Evolutionary conservation across 495 filamentous ascomycete genomes (phyloP).

Genomic region (Niebla homalea): DNA sequence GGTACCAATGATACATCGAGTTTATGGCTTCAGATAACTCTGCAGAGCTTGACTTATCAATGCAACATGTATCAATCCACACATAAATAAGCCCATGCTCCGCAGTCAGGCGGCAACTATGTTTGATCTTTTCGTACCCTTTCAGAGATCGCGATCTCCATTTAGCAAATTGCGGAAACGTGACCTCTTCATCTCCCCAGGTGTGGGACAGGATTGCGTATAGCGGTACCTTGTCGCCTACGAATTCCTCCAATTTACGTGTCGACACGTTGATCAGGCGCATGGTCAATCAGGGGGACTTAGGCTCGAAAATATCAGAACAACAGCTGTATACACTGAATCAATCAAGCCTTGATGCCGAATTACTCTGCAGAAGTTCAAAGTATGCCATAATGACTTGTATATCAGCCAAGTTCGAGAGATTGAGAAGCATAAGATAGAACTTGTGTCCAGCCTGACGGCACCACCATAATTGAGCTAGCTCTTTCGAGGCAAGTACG

Average conservation of each 20-base stretch:
- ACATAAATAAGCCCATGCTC: constrained; percentile 15
- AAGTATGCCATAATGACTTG: too few species aligned
- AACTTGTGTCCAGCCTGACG: too few species aligned
- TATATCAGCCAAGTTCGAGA: too few species aligned
- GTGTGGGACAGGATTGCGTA: constrained; percentile 30
- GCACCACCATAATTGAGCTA: too few species aligned
- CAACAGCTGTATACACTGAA: too few species aligned
- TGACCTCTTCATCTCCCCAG: constrained; percentile 23
- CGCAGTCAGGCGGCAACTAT: neutral
- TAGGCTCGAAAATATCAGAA: too few species aligned
- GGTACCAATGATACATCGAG: constrained; percentile 23
- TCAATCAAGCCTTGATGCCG: too few species aligned
- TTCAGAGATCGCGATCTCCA: neutral
- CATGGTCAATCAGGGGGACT: constrained; percentile 11
- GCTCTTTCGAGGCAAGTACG: too few species aligned
- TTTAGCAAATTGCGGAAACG: neutral
- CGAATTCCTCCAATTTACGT: constrained; percentile 17
- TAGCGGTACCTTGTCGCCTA: constrained; percentile 13
- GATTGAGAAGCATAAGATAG: too few species aligned
- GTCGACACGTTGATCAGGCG: constrained; percentile 21
- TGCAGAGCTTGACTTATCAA: constrained; percentile 26
- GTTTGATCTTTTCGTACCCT: neutral
- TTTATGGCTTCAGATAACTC: constrained; percentile 26
- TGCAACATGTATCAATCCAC: constrained; percentile 30
- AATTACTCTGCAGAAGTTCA: too few species aligned